Percentiles rank a stretch among this genome's conserved stretches.
phyloP scores from a whole-genome alignment of 805 yeast genomes.

The Kodamaea leandrae region DNA sequence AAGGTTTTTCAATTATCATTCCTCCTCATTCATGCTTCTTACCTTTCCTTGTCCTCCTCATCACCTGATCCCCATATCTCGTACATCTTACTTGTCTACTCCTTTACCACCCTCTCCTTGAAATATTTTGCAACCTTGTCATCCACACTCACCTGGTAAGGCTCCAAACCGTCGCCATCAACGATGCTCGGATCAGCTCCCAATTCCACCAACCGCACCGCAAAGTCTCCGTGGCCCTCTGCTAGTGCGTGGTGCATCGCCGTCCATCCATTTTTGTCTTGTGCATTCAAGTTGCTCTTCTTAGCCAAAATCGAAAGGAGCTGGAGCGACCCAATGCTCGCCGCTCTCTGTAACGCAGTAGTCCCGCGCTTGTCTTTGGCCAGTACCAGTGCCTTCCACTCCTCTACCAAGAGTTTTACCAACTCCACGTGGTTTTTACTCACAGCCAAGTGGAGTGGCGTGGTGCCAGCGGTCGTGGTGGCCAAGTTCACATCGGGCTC shows the following conservation, averaged over 20 bases:
- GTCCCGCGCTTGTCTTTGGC: constrained; percentile 65
- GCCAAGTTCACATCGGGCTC: constrained; percentile 59
- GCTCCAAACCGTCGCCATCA: constrained; percentile 50
- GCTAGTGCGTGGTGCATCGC: constrained; percentile 87
- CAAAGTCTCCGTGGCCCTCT: constrained; percentile 84
- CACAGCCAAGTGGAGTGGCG: constrained; percentile 73
- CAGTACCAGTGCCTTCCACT: constrained; percentile 59
- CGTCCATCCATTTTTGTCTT: constrained; percentile 77
- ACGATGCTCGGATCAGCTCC: constrained; percentile 62
- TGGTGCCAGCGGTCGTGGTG: constrained; percentile 68
- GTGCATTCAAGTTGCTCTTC: constrained; percentile 61
- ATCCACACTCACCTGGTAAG: constrained; percentile 36
- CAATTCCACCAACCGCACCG: constrained; percentile 52
- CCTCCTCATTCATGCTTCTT: too few relatives aligned
- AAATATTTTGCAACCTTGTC: constrained; percentile 27
- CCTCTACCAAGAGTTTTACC: constrained; percentile 50
- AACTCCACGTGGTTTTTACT: constrained; percentile 61
- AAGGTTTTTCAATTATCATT: too few relatives aligned
- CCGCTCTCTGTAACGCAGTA: constrained; percentile 79
- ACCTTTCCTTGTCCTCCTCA: too few relatives aligned
- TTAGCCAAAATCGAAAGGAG: constrained; percentile 54
- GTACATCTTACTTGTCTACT: too few relatives aligned
- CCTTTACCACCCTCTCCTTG: constrained; percentile 1
- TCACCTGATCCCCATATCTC: not conserved
- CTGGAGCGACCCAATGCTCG: constrained; percentile 64